These are phyloP conservation scores for Pythium diclinum DNA, from an alignment of 352 stramenopile genomes.

Conservation along the genomic window DNA sequence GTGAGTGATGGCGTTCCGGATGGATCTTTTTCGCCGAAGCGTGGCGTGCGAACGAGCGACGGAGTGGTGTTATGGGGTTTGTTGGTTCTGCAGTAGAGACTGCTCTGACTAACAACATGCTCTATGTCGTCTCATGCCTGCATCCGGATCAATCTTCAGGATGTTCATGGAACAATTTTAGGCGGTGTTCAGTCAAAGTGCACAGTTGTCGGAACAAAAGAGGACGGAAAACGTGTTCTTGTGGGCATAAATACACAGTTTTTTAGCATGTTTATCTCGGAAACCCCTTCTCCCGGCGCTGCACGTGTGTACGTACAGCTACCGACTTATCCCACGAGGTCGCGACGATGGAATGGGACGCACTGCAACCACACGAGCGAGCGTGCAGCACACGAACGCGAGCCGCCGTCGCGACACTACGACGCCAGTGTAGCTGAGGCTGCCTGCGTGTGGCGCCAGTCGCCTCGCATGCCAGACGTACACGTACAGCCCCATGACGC, in stretches of 20 bases:
- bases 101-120: not conserved
- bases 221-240: not conserved
- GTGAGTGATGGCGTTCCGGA: not conserved
- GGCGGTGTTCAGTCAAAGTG: not conserved
- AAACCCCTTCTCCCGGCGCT: not conserved
- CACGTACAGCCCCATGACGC: not conserved
- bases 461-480: too few relatives aligned
- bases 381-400: not conserved
- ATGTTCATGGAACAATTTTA: not conserved
- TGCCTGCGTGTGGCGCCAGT: not conserved
- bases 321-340: constrained; percentile 7
- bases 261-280: constrained; percentile 12
- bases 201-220: not conserved
- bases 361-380: not conserved
- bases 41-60: constrained; percentile 17
- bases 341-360: not conserved
- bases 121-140: not conserved
- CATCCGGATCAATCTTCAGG: not conserved
- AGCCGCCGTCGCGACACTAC: not conserved
- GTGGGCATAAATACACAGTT: constrained; percentile 27
- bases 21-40: constrained; percentile 22
- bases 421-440: not conserved
- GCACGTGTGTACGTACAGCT: not conserved
- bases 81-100: not conserved
- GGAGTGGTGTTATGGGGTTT: not conserved